A percentile compares a stretch with the other conserved stretches of the same genome.
Conservation (phyloP, 345 rosid genomes). For the Abelmoschus esculentus region DNA sequence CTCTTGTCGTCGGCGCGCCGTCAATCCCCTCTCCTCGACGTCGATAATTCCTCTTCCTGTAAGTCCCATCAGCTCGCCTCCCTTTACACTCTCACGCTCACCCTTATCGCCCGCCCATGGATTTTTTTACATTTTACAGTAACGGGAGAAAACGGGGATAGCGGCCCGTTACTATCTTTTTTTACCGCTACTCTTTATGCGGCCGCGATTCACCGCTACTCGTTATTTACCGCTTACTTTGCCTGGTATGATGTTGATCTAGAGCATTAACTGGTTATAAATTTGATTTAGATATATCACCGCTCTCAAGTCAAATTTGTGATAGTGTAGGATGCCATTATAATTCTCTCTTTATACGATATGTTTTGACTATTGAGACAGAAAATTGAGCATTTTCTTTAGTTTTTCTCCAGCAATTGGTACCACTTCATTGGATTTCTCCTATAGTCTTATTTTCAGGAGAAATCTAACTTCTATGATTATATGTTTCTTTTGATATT, state of each 20-base stretch:
- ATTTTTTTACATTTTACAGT: too few species aligned
- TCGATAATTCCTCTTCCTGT: too few species aligned
- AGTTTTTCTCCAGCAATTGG: not conserved
- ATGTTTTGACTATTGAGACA: not conserved
- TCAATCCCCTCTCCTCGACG: too few species aligned
- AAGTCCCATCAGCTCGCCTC: too few species aligned
- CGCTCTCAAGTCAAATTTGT: not conserved
- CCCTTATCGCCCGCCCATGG: too few species aligned
- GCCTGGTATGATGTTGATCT: not conserved
- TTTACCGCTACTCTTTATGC: too few species aligned
- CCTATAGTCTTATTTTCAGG: not conserved
- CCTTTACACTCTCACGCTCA: too few species aligned
- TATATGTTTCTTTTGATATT: not conserved
- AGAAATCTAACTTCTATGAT: not conserved
- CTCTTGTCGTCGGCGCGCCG: too few species aligned
- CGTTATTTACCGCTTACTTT: not conserved
- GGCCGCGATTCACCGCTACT: too few species aligned
- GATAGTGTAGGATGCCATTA: not conserved
- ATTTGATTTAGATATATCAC: not conserved
- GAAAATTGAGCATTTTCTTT: not conserved
- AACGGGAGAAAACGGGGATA: too few species aligned
- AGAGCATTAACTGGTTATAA: not conserved
- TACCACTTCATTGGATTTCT: not conserved
- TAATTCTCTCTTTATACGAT: not conserved
- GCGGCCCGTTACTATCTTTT: too few species aligned